Percentiles rank a stretch among this genome's conserved stretches.
Evolutionary conservation across 1,284 basidiomycete genomes (phyloP).

Genomic region (Irpex lacteus): DNA sequence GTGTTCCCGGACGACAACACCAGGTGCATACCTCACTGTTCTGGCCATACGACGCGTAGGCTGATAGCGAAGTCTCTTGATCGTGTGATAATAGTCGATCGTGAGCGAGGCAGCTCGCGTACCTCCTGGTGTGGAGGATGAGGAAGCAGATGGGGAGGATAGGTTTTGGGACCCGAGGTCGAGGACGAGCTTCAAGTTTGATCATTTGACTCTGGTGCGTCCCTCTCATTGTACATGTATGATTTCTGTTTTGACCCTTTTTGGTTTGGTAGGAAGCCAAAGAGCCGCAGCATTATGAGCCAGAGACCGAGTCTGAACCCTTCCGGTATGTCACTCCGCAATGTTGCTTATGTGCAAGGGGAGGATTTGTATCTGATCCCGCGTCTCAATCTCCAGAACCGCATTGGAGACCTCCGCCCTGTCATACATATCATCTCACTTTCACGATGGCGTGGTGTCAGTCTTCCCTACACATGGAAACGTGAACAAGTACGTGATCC

Average conservation of each 20-base stretch:
- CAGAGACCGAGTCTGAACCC: constrained; percentile 64
- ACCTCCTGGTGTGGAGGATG: constrained; percentile 17
- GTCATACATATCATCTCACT: constrained; percentile 79
- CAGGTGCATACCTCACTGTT: constrained; percentile 47
- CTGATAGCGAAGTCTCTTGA: no score
- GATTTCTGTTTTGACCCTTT: background rate
- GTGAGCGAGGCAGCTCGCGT: constrained; percentile 68
- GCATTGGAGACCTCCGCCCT: constrained; percentile 67
- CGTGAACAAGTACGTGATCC: constrained; percentile 59
- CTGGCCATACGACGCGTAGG: background rate
- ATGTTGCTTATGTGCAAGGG: no score
- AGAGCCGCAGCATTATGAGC: constrained; percentile 61
- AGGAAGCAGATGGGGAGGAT: constrained; percentile 40
- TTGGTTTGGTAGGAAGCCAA: constrained; percentile 61
- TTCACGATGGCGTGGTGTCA: constrained; percentile 67
- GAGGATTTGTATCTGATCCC: no score
- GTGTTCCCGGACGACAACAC: constrained; percentile 69
- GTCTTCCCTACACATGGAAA: constrained; percentile 57
- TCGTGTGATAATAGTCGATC: constrained; percentile 77
- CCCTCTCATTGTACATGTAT: background rate
- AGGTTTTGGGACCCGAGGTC: constrained; percentile 82
- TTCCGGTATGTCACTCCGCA: constrained; percentile 56
- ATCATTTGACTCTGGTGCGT: constrained; percentile 72
- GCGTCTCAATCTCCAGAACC: constrained; percentile 15
- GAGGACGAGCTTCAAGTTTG: constrained; percentile 76